These are phyloP conservation scores for Skeletonema tropicum DNA, from an alignment of 108 stramenopile genomes.

Conservation along the genomic window DNA sequence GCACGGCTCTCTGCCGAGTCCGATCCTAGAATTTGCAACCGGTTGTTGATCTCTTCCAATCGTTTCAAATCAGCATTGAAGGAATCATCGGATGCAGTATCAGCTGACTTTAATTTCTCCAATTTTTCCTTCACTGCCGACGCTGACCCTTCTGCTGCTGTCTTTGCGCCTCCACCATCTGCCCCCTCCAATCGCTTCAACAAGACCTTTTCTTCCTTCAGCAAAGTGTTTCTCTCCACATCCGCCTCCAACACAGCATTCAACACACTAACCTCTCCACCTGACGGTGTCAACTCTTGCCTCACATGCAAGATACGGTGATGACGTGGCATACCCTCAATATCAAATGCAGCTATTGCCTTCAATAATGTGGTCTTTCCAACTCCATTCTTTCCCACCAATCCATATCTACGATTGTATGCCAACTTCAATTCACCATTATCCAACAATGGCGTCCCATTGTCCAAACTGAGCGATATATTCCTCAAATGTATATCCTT, in stretches of 20 bases:
- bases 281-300: conserved; percentile 85
- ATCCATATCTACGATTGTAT: conserved; percentile 85
- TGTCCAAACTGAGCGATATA: conserved; percentile 79
- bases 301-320: conserved; percentile 96
- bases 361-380: conserved; percentile 94
- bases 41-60: conserved; percentile 87
- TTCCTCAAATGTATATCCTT: conserved; percentile 86
- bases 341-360: conserved; percentile 90
- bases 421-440: conserved; percentile 91
- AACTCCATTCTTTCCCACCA: conserved; percentile 42
- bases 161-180: conserved; percentile 25
- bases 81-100: conserved; percentile 36
- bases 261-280: conserved; percentile 88
- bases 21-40: conserved; percentile 82
- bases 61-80: conserved; percentile 77
- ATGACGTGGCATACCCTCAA: conserved; percentile 92
- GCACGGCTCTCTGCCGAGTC: conserved; percentile 93
- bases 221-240: conserved; percentile 79
- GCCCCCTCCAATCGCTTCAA: conserved; percentile 60
- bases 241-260: conserved; percentile 95
- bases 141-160: conserved; percentile 18
- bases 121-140: conserved; percentile 56
- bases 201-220: conserved; percentile 80
- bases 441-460: conserved; percentile 89
- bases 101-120: conserved; percentile 46